A percentile compares a stretch with the other conserved stretches of the same genome.
These are phyloP conservation scores for Salix exigua DNA, from an alignment of 345 rosid genomes.

Conservation along the genomic window DNA sequence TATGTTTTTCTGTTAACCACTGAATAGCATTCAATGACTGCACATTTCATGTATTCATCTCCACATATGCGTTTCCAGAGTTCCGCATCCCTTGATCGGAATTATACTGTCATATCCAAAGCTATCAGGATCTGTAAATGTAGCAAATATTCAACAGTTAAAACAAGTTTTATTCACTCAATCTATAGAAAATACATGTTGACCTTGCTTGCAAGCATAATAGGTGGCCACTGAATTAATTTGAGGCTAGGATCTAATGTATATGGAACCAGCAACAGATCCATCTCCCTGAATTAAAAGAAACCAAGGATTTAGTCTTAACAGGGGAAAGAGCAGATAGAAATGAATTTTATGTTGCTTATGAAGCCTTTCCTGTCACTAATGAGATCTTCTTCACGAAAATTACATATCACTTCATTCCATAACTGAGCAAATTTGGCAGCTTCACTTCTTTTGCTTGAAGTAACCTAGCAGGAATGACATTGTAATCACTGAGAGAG, in stretches of 20 bases:
- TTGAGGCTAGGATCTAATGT: conserved; percentile 87
- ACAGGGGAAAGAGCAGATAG: conserved; percentile 12
- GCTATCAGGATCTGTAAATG: conserved; percentile 82
- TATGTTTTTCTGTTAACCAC: too few species aligned
- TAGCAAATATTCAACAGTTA: not conserved
- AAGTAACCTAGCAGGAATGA: conserved; percentile 55
- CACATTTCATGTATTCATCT: conserved; percentile 97
- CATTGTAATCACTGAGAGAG: not conserved
- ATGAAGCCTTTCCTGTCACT: conserved; percentile 74
- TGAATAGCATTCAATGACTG: conserved; percentile 94
- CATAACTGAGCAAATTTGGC: conserved; percentile 97
- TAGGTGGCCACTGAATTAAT: conserved; percentile 97
- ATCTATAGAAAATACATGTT: not conserved
- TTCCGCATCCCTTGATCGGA: conserved; percentile 70
- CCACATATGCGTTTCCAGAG: conserved; percentile 95
- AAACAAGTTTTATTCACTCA: not conserved
- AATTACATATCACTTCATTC: conserved; percentile 92
- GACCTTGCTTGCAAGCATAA: conserved; percentile 98
- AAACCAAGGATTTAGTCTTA: conserved; percentile 21
- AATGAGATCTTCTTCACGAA: conserved; percentile 98
- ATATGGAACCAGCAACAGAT: conserved; percentile 87
- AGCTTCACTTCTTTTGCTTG: conserved; percentile 91
- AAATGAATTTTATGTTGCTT: conserved; percentile 10
- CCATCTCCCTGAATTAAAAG: conserved; percentile 82
- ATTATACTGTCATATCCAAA: conserved; percentile 90